Evolutionary conservation across 768 basidiomycete genomes (phyloP), one percentile per base, ranked within the genome.

Genomic region (Cystofilobasidium bisporidii): DNA sequence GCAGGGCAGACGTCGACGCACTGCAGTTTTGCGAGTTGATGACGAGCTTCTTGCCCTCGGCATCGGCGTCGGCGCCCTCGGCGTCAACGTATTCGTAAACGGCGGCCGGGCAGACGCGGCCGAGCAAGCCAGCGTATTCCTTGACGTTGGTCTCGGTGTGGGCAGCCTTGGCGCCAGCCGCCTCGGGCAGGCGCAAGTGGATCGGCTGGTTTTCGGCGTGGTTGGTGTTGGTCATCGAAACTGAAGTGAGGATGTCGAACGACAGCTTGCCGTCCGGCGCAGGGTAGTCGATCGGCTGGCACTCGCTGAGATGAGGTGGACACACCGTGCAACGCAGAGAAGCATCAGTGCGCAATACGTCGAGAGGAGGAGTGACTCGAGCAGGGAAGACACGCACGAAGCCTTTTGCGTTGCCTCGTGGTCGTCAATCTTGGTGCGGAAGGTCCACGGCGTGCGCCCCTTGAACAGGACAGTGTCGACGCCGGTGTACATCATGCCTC

Each of bases 151-250:
- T 78, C 65, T 82, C 75, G 9, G 94, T 89, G 74, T 98, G 94
- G 28, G 83, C 79, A 57, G 78, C 78, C 60, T 84, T 78, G 17
- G 79, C 72, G 48, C 82, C 83, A 59, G 83, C 82, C 11, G 77
- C 74, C 36, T 77, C 70, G 20, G 76, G 85, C 75, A 96, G 83
- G 38, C 87, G 82, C 58, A 98, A 80, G 78, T 99, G 96, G 18
- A 90, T 80, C 3, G 87, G 91, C 76, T 97, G 91, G 76, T 97
- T 91, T 76, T 99, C 94, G n/a, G 88, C 86, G 74, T 98, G 94
- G 74, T 94, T 94, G 20, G 94, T 97, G 0, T 88, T 89, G 10
- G 94, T 96, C 53, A 96, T 82, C 3, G 88, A 82, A 43, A 99
- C 82, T 40, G 87, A 88, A 0, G 91, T 98, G 76, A 98, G 81